Base-by-base conservation (phyloP, 257 asterid species). In the Salvia miltiorrhiza region DNA sequence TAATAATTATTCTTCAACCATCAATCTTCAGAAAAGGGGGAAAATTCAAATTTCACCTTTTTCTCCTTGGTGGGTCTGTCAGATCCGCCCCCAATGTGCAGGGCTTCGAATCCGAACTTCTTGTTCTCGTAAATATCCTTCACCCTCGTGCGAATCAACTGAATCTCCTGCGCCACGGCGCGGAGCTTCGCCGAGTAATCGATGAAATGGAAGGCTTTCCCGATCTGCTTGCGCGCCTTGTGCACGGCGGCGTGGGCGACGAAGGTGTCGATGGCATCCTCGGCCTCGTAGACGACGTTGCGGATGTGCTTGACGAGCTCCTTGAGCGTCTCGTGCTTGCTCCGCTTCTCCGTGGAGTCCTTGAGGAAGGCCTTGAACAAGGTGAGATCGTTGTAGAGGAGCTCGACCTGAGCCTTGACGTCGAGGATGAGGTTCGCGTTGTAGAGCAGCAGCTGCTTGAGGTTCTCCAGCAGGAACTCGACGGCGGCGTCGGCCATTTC, bases 401-500 rank as follows among this genome's bases (percentile, higher is more conserved):
- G 9, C 73, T 70, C 81, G 0, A 87, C 82, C 58, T 82, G 76
- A 9, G 12, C 74, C 49, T 72, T 77, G 7, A 71, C 78, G 74
- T 80, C 88, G 28, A 58, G 16, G 21, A 83, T 80, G 20, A 83
- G 59, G 61, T 24, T 66, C 9, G 76, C 85, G 53, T 83, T 80
- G 82, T 83, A 83, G 30, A 83, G 70, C 9, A 83, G 88, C 30
- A 80, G 88, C 66, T 84, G 86, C 74, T 75, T 73, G 6, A 87
- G 82, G 23, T 79, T 82, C 39, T 81, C 88, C 21, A 84, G 78
- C 35, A 84, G 84, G 6, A 80, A 84, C 43, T 80, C 83, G 5
- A 87, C 77, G 14, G 88, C 85, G 19, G 90, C 88, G 33, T 87
- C 88, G 32, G 88, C 85, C 88, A 80, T 83, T 33, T 40, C 30